Evolutionary conservation across 352 stramenopile genomes (phyloP).

Genomic region (Hyaloperonospora arabidopsidis): DNA sequence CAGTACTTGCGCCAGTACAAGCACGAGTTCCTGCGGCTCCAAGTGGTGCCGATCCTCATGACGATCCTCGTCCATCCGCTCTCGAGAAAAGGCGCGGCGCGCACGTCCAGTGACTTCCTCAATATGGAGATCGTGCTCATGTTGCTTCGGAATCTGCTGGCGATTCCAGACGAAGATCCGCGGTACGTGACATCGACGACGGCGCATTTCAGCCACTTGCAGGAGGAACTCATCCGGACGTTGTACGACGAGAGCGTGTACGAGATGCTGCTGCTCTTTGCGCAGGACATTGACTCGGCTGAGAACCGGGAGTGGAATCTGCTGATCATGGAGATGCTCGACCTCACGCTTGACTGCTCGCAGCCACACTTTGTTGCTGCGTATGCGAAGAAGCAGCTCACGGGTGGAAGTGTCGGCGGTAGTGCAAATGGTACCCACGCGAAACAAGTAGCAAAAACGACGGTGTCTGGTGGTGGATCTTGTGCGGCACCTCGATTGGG

Average conservation of each 20-base stretch:
- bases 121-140: constrained; percentile 86
- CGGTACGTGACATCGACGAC: constrained; percentile 77
- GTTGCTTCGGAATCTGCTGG: constrained; percentile 75
- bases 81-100: constrained; percentile 45
- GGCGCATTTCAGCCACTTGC: constrained; percentile 65
- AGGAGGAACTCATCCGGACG: constrained; percentile 72
- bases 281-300: constrained; percentile 75
- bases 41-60: constrained; percentile 78
- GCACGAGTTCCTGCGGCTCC: constrained; percentile 65
- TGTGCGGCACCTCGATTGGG: neutral
- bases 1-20: constrained; percentile 82
- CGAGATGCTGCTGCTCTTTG: constrained; percentile 83
- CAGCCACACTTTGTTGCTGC: constrained; percentile 58
- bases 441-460: neutral
- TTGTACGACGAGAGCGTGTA: constrained; percentile 80
- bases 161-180: constrained; percentile 74
- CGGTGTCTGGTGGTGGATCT: neutral
- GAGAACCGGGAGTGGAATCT: constrained; percentile 85
- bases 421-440: neutral
- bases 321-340: constrained; percentile 85
- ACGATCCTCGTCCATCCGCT: constrained; percentile 77
- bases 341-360: constrained; percentile 67
- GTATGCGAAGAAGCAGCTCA: constrained; percentile 39
- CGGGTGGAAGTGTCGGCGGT: neutral
- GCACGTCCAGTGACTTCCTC: constrained; percentile 67